Base-by-base conservation (phyloP, 1,139 yeast genomes). In the Geotrichum cucujoidarum region DNA sequence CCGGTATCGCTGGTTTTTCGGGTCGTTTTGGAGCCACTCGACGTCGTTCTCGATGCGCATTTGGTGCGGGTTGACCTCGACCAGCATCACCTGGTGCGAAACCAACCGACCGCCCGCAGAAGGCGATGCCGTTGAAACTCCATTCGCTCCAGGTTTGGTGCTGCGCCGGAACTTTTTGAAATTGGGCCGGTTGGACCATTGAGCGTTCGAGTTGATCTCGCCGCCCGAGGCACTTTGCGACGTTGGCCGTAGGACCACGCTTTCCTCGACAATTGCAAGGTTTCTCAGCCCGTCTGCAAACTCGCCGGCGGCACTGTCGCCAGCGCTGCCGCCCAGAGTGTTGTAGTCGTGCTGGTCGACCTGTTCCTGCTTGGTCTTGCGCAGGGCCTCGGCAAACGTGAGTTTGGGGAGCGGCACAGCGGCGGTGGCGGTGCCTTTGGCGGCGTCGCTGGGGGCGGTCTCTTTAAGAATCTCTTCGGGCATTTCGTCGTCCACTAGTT, bases 141-240 rank as follows among this genome's bases (percentile, higher is more conserved):
- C 14, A 14, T 11, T 30, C 6, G 5, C 13, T 30, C n/a, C 33
- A 11, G 33, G 33, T 7, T 6, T 6, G 17, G 14, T 18, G 8
- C 24, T 21, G 10, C n/a, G 22, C 13, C n/a, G 11, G 20, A 47
- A 47, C 20, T 21, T 30, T 18, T 47, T 47, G 43, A 42, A 47
- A 21, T 47, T 47, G 2, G 46, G 47, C 4, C 50, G 40, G 13
- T 47, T 47, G 7, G 33, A 39, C 49, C 49, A 46, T 29, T 22
- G 39, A 11, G 29, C 27, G 10, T 21, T 35, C 2, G 20, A 11
- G 14, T 21, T 25, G n/a, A n/a, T n/a, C 41, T 16, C 20, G 22
- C n/a, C 32, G 10, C 20, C 13, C 20, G 30, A 11, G 14, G 4
- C 14, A 13, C 31, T 37, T 21, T 20, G 5, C 16, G 40, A 25